Evolutionary conservation across 179 eudicot species (phyloP).

Genomic region (Amaranthus tricolor): DNA sequence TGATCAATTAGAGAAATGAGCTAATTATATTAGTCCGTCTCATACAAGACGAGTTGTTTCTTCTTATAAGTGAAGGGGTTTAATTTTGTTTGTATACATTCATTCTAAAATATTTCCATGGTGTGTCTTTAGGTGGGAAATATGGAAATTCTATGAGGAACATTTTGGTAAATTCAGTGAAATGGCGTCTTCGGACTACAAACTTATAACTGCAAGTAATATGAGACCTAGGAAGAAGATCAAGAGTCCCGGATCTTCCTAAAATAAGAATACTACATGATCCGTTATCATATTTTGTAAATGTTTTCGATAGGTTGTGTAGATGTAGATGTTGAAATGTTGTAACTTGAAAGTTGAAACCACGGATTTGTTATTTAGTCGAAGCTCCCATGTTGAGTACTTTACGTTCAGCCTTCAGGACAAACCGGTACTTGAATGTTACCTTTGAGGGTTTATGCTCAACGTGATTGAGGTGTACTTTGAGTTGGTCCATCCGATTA

Average conservation of each 20-base stretch:
- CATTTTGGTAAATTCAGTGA: slow-evolving; percentile 72
- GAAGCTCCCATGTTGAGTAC: neutral
- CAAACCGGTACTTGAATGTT: neutral
- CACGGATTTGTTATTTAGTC: neutral
- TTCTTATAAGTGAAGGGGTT: neutral
- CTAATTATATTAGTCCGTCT: too few species aligned
- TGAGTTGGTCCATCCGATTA: neutral
- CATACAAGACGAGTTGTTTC: neutral
- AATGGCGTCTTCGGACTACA: slow-evolving; percentile 55
- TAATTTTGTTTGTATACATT: neutral
- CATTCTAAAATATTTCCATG: neutral
- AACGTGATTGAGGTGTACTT: neutral
- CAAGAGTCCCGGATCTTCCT: neutral
- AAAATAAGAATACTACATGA: neutral
- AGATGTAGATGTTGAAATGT: too few species aligned
- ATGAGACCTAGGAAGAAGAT: slow-evolving; percentile 39
- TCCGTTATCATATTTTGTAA: neutral
- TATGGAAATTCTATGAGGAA: slow-evolving; percentile 75
- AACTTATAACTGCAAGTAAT: slow-evolving; percentile 72
- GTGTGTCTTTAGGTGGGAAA: slow-evolving; percentile 54
- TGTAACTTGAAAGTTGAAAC: too few species aligned
- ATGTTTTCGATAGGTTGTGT: neutral
- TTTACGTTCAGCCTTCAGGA: neutral
- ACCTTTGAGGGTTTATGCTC: neutral
- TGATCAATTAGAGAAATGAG: too few species aligned